A percentile compares a stretch with the other conserved stretches of the same genome.
phyloP scores from a whole-genome alignment of 306 rosid genomes.

The Medicago arabica region DNA sequence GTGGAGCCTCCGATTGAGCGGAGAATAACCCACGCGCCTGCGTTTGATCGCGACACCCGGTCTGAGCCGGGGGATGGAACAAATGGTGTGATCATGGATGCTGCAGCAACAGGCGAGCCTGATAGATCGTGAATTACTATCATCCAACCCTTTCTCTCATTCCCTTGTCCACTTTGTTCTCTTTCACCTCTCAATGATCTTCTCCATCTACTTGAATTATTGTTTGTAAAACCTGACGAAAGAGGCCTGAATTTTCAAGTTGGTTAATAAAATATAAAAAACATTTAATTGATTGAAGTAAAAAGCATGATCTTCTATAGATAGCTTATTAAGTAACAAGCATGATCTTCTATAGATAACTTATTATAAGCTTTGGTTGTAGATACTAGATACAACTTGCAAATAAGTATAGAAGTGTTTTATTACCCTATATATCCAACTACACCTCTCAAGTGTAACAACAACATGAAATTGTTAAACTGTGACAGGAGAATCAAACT shows the following conservation, averaged over 20 bases:
- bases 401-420: neutral
- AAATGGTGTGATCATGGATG: constrained; percentile 87
- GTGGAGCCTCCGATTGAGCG: constrained; percentile 75
- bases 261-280: no score
- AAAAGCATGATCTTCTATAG: neutral
- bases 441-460: neutral
- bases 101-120: constrained; percentile 87
- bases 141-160: constrained; percentile 95
- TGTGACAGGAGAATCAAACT: neutral
- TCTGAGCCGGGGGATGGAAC: constrained; percentile 83
- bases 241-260: constrained; percentile 61
- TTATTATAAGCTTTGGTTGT: neutral
- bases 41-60: constrained; percentile 81
- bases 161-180: constrained; percentile 51
- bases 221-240: constrained; percentile 67
- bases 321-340: neutral
- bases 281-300: neutral
- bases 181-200: constrained; percentile 55
- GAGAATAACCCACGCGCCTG: constrained; percentile 88
- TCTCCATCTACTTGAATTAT: constrained; percentile 58
- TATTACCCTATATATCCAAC: neutral
- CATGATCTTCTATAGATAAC: neutral
- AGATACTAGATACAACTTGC: neutral
- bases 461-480: neutral
- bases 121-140: constrained; percentile 76